Evolutionary conservation across 73 alveolate species (phyloP).

Genomic region (Paramecium biaurelia): DNA sequence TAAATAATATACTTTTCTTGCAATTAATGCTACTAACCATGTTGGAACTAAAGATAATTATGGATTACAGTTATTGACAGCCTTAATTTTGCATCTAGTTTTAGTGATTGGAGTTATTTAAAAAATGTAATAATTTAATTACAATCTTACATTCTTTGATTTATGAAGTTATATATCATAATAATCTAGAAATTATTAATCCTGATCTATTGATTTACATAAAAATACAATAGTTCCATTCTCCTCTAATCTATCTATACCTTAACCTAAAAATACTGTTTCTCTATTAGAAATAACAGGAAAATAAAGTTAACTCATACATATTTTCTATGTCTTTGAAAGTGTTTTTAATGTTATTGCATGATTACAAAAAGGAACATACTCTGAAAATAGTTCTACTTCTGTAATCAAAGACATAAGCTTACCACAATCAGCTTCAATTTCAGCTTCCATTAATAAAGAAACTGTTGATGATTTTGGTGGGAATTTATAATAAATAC

Average conservation of each 20-base stretch:
- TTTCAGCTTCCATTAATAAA: not conserved
- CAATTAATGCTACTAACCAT: not conserved
- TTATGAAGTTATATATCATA: not conserved
- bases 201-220: not conserved
- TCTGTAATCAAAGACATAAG: not conserved
- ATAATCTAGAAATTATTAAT: not conserved
- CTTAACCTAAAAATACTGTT: not conserved
- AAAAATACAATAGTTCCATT: not conserved
- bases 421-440: not conserved
- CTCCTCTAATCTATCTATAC: not conserved
- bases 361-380: not conserved
- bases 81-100: not conserved
- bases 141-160: not conserved
- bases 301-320: not conserved
- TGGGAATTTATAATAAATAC: not conserved
- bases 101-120: not conserved
- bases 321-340: not conserved
- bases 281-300: constrained; percentile 23
- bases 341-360: not conserved
- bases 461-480: constrained; percentile 9
- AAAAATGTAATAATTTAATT: not conserved
- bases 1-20: not conserved
- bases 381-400: not conserved
- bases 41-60: not conserved
- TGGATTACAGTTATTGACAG: not conserved